Conservation (phyloP, 371 early-diverging fungal genomes). For the Circinella umbellata region DNA sequence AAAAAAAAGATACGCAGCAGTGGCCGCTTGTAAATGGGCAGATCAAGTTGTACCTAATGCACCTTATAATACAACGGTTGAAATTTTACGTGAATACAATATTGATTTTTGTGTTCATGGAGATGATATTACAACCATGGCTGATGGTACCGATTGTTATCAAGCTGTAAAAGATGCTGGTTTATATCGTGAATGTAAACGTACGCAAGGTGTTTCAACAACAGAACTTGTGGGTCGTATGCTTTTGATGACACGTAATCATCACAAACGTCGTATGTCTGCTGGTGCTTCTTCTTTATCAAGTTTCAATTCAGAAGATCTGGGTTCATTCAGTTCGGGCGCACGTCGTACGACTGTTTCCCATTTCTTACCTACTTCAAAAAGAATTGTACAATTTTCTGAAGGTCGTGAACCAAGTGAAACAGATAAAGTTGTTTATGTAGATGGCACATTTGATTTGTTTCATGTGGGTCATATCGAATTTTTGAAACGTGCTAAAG, state of each 20-base stretch:
- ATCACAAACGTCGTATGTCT: slow-evolving; percentile 68
- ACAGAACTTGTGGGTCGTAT: slow-evolving; percentile 96
- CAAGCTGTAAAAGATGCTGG: slow-evolving; percentile 93
- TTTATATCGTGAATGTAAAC: slow-evolving; percentile 92
- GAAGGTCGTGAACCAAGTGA: slow-evolving; percentile 76
- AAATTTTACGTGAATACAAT: slow-evolving; percentile 80
- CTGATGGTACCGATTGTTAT: slow-evolving; percentile 96
- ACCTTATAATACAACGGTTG: slow-evolving; percentile 91
- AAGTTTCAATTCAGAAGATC: slow-evolving; percentile 64
- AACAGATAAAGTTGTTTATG: slow-evolving; percentile 81
- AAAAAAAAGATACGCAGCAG: slow-evolving; percentile 80
- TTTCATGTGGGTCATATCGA: slow-evolving; percentile 97
- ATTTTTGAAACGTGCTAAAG: slow-evolving; percentile 88
- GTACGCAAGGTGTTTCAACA: slow-evolving; percentile 93
- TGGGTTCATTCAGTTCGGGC: slow-evolving; percentile 63
- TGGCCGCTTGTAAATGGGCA: slow-evolving; percentile 96
- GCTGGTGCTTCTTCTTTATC: slow-evolving; percentile 55
- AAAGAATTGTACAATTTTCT: slow-evolving; percentile 87
- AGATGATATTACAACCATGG: slow-evolving; percentile 93
- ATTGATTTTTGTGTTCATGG: slow-evolving; percentile 96
- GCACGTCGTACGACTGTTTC: slow-evolving; percentile 65
- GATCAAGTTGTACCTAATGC: slow-evolving; percentile 93
- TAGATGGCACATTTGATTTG: slow-evolving; percentile 96
- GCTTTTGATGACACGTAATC: slow-evolving; percentile 91
- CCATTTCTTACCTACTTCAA: slow-evolving; percentile 87